Evolutionary conservation across 768 basidiomycete genomes (phyloP), one percentile per base, ranked within the genome.

Genomic region (Rhizopogon vinicolor): DNA sequence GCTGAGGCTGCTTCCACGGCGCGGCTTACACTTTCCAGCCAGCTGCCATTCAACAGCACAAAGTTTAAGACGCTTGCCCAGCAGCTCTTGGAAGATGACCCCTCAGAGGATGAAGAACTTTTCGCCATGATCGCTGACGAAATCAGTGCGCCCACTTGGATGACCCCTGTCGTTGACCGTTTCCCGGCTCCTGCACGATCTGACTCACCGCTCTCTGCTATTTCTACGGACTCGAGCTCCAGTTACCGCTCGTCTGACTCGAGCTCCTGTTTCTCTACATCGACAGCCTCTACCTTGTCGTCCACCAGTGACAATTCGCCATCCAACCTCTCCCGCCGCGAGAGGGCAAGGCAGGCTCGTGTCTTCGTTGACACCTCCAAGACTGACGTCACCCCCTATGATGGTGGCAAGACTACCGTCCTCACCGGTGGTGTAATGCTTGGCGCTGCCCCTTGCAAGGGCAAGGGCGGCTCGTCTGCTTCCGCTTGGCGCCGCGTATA

Each of bases 361-460:
- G 86, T 91, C 61, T 90, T 79, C 65, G 70, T 92, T 53, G 90
- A 92, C 69, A 81, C 77, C 19, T 72, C 84, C 64, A 91, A 85
- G 77, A 90, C 72, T 52, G 87, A 87, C 44, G 87, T 91, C 59
- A 91, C 89, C 45, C 87, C 87, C 63, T 92, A 92, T 63, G 89
- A 92, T 61, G 89, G 89, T 54, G 90, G 90, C 60, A 91, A 90
- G 79, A 92, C 90, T 52, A 91, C 89, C 29, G 89, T 91, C 49
- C 82, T 92, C 62, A 91, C 89, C 3, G 90, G 90, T 54, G 90
- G 89, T 60, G 89, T 91, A 61, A 92, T 92, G 90, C 86, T 92
- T 58, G 89, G 89, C 49, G 73, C 78, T 40, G 76, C 73, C 60
- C 65, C 70, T 54, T 56, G 67, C 51, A 66, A 72, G 60, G 56